Evolutionary conservation across 441 rosid species (phyloP).

Genomic region (Gossypium trilobum): DNA sequence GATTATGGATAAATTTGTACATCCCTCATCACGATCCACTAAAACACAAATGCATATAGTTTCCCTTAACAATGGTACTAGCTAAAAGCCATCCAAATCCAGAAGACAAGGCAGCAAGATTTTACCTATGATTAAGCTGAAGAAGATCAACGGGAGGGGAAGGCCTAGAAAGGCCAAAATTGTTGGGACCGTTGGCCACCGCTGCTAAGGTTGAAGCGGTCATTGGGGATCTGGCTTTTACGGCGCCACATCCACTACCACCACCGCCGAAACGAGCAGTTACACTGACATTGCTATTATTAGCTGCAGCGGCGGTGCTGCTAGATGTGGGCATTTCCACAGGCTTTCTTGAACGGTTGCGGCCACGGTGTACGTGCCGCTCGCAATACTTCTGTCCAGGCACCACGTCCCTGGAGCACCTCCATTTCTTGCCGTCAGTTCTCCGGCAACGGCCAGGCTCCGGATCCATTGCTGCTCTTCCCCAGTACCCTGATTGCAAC

Average conservation of each 20-base stretch:
- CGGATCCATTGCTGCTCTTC: slow-evolving; percentile 77
- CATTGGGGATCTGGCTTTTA: slow-evolving; percentile 11
- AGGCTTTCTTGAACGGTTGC: slow-evolving; percentile 99
- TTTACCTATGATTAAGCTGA: slow-evolving; percentile 54
- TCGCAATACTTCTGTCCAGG: slow-evolving; percentile 90
- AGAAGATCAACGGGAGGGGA: slow-evolving; percentile 52
- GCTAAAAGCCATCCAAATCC: not conserved
- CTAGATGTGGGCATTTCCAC: slow-evolving; percentile 74
- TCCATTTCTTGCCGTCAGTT: slow-evolving; percentile 95
- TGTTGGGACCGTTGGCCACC: slow-evolving; percentile 27
- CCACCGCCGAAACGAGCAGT: slow-evolving; percentile 14
- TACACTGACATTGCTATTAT: not conserved
- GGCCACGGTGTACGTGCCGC: slow-evolving; percentile 99
- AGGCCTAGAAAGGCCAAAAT: slow-evolving; percentile 41
- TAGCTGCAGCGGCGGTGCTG: slow-evolving; percentile 12
- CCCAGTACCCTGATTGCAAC: slow-evolving; percentile 67
- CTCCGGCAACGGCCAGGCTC: slow-evolving; percentile 95
- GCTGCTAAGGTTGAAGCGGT: slow-evolving; percentile 20
- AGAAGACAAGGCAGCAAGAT: slow-evolving; percentile 7
- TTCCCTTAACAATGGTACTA: not conserved
- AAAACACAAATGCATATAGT: no score
- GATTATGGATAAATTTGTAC: no score
- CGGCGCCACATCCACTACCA: slow-evolving; percentile 16
- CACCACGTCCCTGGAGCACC: slow-evolving; percentile 92
- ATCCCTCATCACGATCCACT: no score